Evolutionary conservation across 108 stramenopile genomes (phyloP), one percentile per base, ranked within the genome.

Genomic region (Pseudonitzschia multistriata): DNA sequence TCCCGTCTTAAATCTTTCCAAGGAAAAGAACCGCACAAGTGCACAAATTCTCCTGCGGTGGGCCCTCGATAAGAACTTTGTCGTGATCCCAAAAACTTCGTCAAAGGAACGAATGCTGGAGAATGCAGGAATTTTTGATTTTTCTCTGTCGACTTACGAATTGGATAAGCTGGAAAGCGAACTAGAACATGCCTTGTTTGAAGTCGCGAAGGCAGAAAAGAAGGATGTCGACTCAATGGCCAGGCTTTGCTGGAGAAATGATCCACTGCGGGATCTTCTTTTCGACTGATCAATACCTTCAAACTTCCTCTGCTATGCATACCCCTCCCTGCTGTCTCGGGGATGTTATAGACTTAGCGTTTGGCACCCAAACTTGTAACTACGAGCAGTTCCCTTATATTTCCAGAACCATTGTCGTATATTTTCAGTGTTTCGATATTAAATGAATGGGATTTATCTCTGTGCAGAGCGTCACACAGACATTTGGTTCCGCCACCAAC

Each of bases 301-400:
- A 8, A 24, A 22, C 34, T 3, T 52, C 7, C 22, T 52, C 50
- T 52, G 42, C 8, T 13, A 17, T 24, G 25, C 6, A 55, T 55
- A 55, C 62, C 64, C 71, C 31, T 29, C n/a, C n/a, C n/a, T n/a
- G n/a, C n/a, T n/a, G n/a, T n/a, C n/a, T n/a, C n/a, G n/a, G n/a
- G n/a, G n/a, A n/a, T n/a, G n/a, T n/a, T n/a, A n/a, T n/a, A n/a
- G n/a, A n/a, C n/a, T n/a, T n/a, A n/a, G n/a, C n/a, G n/a, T 45
- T 8, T 13, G 42, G 42, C 15, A 45, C 42, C 42, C 42, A 45
- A 45, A 59, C 57, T 59, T 33, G 61, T 37, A 22, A 89, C 82
- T 28, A 74, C 45, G 21, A 89, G 47, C n/a, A 92, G 50, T 57
- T 92, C 91, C 40, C 91, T 85, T 78, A 92, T 90, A 62, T 92